A percentile compares a stretch with the other conserved stretches of the same genome.
phyloP scores from a whole-genome alignment of 2,329 filamentous ascomycete genomes.

The Ascochyta clinopodiicola region DNA sequence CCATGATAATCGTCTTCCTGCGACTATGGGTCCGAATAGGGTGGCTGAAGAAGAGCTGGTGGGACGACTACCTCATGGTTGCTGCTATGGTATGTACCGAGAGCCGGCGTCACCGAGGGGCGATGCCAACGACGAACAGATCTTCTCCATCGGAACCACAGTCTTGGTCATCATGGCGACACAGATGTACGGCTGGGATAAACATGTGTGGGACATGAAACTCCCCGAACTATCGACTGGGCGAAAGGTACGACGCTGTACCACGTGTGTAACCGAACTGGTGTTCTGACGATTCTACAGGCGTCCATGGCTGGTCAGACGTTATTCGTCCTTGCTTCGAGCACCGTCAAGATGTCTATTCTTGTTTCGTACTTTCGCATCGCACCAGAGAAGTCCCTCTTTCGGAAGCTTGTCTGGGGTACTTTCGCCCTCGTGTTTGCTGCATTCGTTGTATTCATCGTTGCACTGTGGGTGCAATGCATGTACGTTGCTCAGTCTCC shows the following conservation, averaged over 20 bases:
- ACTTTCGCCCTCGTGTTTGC: conserved; percentile 45
- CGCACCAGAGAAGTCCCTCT: conserved; percentile 48
- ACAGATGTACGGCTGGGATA: conserved; percentile 48
- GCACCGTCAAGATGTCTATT: conserved; percentile 48
- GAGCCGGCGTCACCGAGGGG: conserved; percentile 17
- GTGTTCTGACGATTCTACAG: conserved; percentile 34
- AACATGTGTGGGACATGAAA: conserved; percentile 47
- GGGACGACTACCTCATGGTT: conserved; percentile 50
- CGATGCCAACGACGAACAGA: conserved; percentile 31
- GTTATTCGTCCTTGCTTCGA: conserved; percentile 48
- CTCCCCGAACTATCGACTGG: conserved; percentile 39
- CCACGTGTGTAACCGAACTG: conserved; percentile 24
- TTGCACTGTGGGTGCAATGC: conserved; percentile 49
- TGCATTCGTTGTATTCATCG: conserved; percentile 45
- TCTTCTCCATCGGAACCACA: conserved; percentile 44
- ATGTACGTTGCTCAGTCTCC: conserved; percentile 32
- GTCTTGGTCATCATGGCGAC: conserved; percentile 44
- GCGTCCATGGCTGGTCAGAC: conserved; percentile 49
- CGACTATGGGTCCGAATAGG: conserved; percentile 45
- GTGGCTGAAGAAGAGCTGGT: conserved; percentile 49
- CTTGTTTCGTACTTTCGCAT: conserved; percentile 50
- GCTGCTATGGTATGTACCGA: conserved; percentile 41
- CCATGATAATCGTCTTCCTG: conserved; percentile 44
- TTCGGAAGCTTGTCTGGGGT: conserved; percentile 47
- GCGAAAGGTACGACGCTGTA: conserved; percentile 39